Evolutionary conservation across 495 filamentous ascomycete genomes (phyloP), one percentile per base, ranked within the genome.

Genomic region (Neurospora discreta): DNA sequence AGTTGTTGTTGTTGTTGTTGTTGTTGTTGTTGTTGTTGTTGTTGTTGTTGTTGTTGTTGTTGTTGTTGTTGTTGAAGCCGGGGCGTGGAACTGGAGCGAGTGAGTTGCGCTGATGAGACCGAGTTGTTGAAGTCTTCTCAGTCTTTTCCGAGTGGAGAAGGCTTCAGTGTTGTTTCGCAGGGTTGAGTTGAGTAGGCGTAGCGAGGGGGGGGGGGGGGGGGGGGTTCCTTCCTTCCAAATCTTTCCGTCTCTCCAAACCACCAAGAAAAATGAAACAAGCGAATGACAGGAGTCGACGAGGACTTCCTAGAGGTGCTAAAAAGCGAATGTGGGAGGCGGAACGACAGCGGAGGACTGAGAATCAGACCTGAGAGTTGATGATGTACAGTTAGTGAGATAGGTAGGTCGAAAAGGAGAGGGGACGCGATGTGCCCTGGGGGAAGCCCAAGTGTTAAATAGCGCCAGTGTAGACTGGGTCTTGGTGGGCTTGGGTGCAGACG

Each of bases 231-330:
- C 69, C 68, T 73, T 38, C 75, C 73, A 20, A 71, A 67, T 65
- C 26, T 70, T 75, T 74, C 74, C 74, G 71, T 75, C 73, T 82
- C 74, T 76, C 77, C 78, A 79, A 80, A 80, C 26, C 78, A 80
- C 78, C 76, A 78, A 79, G 80, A 77, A 82, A 84, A 80, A 77
- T 75, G 74, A 82, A 78, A 80, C 73, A 84, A 88, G 86, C 85
- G 85, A 88, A 84, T 86, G 86, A 87, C 85, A 87, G 86, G 86
- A 88, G 86, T 82, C 86, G 79, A 84, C 86, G 85, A 88, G 86
- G 86, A 86, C 85, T 87, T 87, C 86, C 86, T 86, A 77, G 75
- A 77, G 77, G 77, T 74, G 78, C 77, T 75, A 79, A 83, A 82
- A 82, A 86, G 84, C 84, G 84, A 85, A 78, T 75, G 84, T 84